Evolutionary conservation across 805 yeast genomes (phyloP).

Genomic region (Schizosaccharomyces japonicus): DNA sequence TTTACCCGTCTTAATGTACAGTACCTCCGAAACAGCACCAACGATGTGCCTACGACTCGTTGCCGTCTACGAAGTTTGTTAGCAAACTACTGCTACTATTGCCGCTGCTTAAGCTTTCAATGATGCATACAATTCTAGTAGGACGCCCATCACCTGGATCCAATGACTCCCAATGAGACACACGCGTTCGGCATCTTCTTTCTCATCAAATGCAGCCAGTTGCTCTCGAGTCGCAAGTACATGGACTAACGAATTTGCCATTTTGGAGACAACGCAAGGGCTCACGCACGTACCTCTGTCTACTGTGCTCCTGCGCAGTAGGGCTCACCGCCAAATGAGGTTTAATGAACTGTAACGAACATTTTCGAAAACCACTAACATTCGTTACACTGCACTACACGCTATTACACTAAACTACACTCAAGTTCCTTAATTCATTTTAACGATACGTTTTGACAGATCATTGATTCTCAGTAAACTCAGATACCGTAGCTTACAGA

Average conservation of each 20-base stretch:
- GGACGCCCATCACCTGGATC: neutral
- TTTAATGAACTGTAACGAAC: too few species aligned
- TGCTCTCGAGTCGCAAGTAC: neutral
- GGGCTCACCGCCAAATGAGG: too few species aligned
- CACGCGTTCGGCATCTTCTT: neutral
- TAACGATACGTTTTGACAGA: too few species aligned
- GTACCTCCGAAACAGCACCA: neutral
- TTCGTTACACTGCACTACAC: too few species aligned
- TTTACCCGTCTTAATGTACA: neutral
- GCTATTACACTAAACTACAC: too few species aligned
- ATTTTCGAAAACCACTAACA: too few species aligned
- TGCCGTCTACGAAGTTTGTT: neutral
- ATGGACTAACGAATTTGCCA: slow-evolving; percentile 2
- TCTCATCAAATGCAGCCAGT: neutral
- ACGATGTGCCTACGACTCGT: neutral
- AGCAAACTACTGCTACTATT: neutral
- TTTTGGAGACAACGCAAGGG: too few species aligned
- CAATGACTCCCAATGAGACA: neutral
- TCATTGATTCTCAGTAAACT: too few species aligned
- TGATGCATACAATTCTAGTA: neutral
- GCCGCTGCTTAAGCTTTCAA: neutral
- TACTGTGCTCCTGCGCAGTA: too few species aligned
- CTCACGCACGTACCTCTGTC: too few species aligned
- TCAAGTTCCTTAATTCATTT: too few species aligned
- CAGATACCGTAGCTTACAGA: too few species aligned